Percentiles rank a stretch among this genome's conserved stretches.
phyloP scores from a whole-genome alignment of 352 stramenopile genomes.

The Pythium monospermum region DNA sequence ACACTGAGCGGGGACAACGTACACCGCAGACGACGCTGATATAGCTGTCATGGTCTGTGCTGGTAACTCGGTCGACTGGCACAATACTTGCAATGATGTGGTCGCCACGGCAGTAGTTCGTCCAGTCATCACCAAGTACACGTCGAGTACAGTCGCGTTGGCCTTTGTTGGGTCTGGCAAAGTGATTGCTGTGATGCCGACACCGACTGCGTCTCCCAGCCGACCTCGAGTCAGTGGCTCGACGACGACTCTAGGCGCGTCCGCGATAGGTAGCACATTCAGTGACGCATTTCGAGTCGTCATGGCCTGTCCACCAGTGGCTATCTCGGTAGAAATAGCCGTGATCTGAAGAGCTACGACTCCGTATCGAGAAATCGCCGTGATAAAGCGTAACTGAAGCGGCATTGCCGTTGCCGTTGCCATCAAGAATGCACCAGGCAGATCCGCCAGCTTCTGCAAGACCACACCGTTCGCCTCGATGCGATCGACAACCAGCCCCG shows the following conservation, averaged over 20 bases:
- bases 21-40: constrained; percentile 25
- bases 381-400: constrained; percentile 26
- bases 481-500: not conserved
- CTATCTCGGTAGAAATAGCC: constrained; percentile 31
- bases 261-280: constrained; percentile 35
- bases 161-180: constrained; percentile 29
- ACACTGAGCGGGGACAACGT: constrained; percentile 25
- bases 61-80: constrained; percentile 25
- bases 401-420: constrained; percentile 8
- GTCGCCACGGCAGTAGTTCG: constrained; percentile 8
- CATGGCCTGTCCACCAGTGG: constrained; percentile 16
- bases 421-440: constrained; percentile 25
- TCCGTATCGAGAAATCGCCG: constrained; percentile 31
- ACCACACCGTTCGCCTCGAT: constrained; percentile 12
- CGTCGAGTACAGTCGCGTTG: constrained; percentile 24
- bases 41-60: constrained; percentile 26
- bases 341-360: constrained; percentile 24
- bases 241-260: constrained; percentile 29
- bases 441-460: constrained; percentile 20
- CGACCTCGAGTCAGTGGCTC: constrained; percentile 29
- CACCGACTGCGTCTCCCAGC: constrained; percentile 23
- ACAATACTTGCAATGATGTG: constrained; percentile 32
- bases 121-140: constrained; percentile 28
- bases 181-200: constrained; percentile 32
- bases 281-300: constrained; percentile 18